Evolutionary conservation across 108 stramenopile species (phyloP).

Genomic region (Cyclotella kingstonii): DNA sequence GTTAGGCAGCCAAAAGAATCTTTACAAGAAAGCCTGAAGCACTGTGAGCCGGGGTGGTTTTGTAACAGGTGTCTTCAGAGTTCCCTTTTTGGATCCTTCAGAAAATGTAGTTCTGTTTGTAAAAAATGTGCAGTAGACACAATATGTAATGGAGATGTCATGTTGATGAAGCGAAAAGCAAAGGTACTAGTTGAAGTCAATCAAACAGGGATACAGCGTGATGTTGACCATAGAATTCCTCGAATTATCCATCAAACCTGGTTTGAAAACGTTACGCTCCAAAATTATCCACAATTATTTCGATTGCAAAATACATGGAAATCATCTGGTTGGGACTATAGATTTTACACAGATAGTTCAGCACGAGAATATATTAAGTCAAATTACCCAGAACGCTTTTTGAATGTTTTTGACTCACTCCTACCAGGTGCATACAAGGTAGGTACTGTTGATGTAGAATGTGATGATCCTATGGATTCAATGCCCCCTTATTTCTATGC

Average conservation of each 20-base stretch:
- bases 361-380: slow-evolving; percentile 34
- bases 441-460: background rate
- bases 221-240: slow-evolving; percentile 32
- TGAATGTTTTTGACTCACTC: slow-evolving; percentile 43
- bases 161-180: slow-evolving; percentile 10
- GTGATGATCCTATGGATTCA: no score
- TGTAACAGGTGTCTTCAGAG: slow-evolving; percentile 50
- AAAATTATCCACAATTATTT: slow-evolving; percentile 48
- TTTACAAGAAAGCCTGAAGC: slow-evolving; percentile 23
- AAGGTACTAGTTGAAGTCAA: slow-evolving; percentile 23
- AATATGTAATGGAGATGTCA: slow-evolving; percentile 30
- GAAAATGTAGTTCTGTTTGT: slow-evolving; percentile 41
- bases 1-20: slow-evolving; percentile 28
- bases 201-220: background rate
- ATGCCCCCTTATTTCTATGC: background rate
- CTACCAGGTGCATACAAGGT: slow-evolving; percentile 52
- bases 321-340: slow-evolving; percentile 49
- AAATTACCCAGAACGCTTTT: slow-evolving; percentile 47
- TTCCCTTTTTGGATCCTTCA: slow-evolving; percentile 40
- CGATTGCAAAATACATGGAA: slow-evolving; percentile 50
- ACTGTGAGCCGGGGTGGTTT: slow-evolving; percentile 49
- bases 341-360: slow-evolving; percentile 45
- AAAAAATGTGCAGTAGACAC: slow-evolving; percentile 26
- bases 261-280: slow-evolving; percentile 52
- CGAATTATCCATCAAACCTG: slow-evolving; percentile 66